Evolutionary conservation across 768 basidiomycete genomes (phyloP), one percentile per base, ranked within the genome.

Genomic region (Tricholoma sp.): DNA sequence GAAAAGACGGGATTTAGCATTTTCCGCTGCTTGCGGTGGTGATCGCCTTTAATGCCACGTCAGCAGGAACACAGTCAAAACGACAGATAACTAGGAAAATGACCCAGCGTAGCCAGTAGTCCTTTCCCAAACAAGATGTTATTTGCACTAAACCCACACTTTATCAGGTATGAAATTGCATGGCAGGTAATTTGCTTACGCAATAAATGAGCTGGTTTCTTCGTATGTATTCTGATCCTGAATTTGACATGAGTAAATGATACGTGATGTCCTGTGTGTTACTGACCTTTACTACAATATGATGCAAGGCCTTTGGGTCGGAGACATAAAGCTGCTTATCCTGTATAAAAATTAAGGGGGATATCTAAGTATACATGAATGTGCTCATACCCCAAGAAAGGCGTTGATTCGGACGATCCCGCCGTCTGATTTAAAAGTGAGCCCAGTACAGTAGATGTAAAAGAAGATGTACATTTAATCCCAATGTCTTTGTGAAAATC

Each of bases 221-320:
- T 76, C 75, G 39, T 74, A 75, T 31, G 72, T 69, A 67, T 46
- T 43, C 47, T 57, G 59, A 55, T 61, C 59, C 59, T 61, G 19
- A 14, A 21, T 16, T 6, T 24, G 11, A 8, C 16, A 2, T 43
- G 21, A 54, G 22, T 7, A 21, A 27, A 1, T 45, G 57, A 22
- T 3, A 29, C 27, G 39, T 27, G 51, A 46, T n/a, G 6, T 19
- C 6, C 34, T 41, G 34, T 10, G 35, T 12, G 9, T 29, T n/a
- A 71, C 74, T 14, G 8, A 61, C 64, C 53, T 72, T 77, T 51
- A 77, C 67, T 14, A 73, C 54, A 24, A 76, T 68, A 45, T 74
- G 65, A 57, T 74, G 64, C 9, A 76, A 27, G 12, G 76, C 73
- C 24, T 68, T 66, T 9, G 75, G 76, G 46, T 76, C 74, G 10